Evolutionary conservation across 1,139 yeast species (phyloP), one percentile per base, ranked within the genome.

Genomic region (Saccharomyces pastorianus): DNA sequence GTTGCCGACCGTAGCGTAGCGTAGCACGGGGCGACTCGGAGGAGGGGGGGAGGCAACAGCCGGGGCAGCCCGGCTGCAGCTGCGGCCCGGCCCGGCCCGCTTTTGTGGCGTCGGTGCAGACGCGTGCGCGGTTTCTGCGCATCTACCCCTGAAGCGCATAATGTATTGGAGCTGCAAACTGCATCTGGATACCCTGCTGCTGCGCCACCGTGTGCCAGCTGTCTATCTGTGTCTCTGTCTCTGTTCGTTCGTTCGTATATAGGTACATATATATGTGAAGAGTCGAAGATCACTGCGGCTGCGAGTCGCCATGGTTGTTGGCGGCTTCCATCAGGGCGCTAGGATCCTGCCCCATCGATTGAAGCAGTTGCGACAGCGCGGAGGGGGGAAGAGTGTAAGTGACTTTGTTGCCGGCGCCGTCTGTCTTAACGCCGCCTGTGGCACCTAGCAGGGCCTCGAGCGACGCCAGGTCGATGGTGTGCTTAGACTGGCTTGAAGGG

Each of bases 401-500:
- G 44, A 38, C 44, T 0, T 38, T 38, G 23, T 38, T 20, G 7
- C 44, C 44, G 25, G 9, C 9, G 44, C 25, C 9, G 25, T 38
- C 44, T 9, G 44, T 17, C 50, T 51, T 47, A 1, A 48, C 46
- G 11, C 46, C 46, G 6, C 51, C 51, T 0, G 49, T 41, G 13
- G 46, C 49, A 2, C 29, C 27, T 52, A 51, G 59, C 61, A 26
- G 53, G 63, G 11, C 51, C 61, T 44, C 54, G 55, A 46, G 70
- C 68, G 47, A 73, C 67, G 74, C 75, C 75, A 51, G 80, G 79
- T 51, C 50, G 55, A 78, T 77, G 56, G 77, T 57, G 44, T 2
- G 5, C 44, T 17, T 38, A 13, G 44, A 13, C 46, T 76, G 71
- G 7, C 79, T 38, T 3, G 44, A 17, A 1, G 44, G 26, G 13